These are phyloP conservation scores for Apiotrichum akiyoshidainum DNA, from an alignment of 1,284 basidiomycete genomes.

Conservation along the genomic window DNA sequence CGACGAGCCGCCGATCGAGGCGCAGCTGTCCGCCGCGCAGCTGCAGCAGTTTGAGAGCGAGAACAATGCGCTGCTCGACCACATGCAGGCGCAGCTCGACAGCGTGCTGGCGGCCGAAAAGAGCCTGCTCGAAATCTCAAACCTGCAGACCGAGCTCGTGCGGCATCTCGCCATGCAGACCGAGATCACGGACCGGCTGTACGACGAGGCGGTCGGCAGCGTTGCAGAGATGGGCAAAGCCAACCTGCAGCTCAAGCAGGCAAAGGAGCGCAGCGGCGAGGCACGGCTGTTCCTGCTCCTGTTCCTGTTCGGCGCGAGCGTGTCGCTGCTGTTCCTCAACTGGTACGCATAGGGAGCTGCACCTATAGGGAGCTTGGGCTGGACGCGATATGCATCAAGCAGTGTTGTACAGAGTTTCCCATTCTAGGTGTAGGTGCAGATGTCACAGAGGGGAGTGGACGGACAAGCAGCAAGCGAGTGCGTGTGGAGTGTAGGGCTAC, in stretches of 20 bases:
- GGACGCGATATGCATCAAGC: background rate
- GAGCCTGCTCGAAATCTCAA: constrained; percentile 56
- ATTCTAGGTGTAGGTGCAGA: background rate
- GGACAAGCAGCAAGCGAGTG: too few species aligned
- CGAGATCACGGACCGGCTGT: constrained; percentile 55
- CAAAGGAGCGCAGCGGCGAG: constrained; percentile 55
- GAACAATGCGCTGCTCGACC: constrained; percentile 54
- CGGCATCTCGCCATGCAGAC: constrained; percentile 56
- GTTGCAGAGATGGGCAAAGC: constrained; percentile 55
- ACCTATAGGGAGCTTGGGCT: too few species aligned
- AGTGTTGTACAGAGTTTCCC: constrained; percentile 9
- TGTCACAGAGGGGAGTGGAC: background rate
- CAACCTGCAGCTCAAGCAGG: constrained; percentile 56
- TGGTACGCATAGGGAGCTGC: constrained; percentile 47
- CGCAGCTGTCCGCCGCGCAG: constrained; percentile 49
- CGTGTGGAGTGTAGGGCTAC: too few species aligned
- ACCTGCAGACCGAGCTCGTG: constrained; percentile 58
- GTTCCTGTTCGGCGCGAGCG: constrained; percentile 55
- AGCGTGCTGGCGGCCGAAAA: constrained; percentile 56
- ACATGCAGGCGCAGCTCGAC: constrained; percentile 54
- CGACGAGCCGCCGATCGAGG: constrained; percentile 39
- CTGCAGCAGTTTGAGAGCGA: constrained; percentile 57
- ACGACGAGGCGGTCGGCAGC: constrained; percentile 56
- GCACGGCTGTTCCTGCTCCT: constrained; percentile 55
- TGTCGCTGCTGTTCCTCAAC: constrained; percentile 57